Conservation (phyloP, 2,329 filamentous ascomycete genomes). For the Fusarium sp. region DNA sequence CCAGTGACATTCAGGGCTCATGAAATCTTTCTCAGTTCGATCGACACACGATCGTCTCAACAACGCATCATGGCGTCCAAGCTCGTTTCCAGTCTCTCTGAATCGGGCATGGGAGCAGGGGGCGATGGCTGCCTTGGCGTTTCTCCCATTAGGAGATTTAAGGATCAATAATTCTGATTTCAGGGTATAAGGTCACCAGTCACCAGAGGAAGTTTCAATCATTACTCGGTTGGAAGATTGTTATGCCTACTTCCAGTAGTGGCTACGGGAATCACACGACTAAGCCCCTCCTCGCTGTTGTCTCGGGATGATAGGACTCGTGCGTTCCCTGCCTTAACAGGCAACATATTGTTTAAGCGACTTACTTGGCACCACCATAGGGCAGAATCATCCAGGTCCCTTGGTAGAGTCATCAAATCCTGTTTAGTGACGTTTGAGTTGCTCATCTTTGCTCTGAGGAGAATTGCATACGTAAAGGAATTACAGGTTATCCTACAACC, state of each 20-base stretch:
- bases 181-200: neutral
- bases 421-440: neutral
- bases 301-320: neutral
- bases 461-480: neutral
- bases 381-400: too few species aligned
- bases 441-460: neutral
- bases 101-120: neutral
- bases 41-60: neutral
- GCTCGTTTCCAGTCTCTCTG: neutral
- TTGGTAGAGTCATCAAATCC: neutral
- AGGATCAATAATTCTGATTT: neutral
- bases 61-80: neutral
- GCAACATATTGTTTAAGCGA: neutral
- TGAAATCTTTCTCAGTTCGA: neutral
- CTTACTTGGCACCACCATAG: neutral
- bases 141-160: neutral
- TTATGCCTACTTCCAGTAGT: neutral
- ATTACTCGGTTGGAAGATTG: neutral
- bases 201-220: neutral
- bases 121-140: neutral
- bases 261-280: neutral
- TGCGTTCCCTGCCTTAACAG: neutral
- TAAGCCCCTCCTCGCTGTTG: neutral
- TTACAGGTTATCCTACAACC: neutral
- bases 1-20: neutral